Evolutionary conservation across 179 eudicot genomes (phyloP).

Genomic region (Gypsophila paniculata): DNA sequence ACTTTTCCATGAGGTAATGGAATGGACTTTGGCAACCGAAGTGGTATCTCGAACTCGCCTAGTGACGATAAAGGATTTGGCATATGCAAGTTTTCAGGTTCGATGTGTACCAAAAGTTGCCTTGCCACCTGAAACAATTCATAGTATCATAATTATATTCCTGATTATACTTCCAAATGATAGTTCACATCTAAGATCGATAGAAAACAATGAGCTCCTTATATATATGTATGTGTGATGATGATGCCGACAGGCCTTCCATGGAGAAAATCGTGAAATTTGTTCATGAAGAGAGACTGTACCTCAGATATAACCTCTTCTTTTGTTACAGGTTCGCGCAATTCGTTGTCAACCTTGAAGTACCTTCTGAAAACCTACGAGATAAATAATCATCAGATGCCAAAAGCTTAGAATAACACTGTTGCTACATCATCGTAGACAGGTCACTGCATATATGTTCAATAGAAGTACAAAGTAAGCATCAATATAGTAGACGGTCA

Average conservation of each 20-base stretch:
- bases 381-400: not conserved
- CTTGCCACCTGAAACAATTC: slow-evolving; percentile 55
- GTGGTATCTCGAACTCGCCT: slow-evolving; percentile 69
- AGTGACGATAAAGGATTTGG: slow-evolving; percentile 54
- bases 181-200: not conserved
- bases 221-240: not conserved
- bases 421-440: not conserved
- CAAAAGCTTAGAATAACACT: not conserved
- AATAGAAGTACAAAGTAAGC: not conserved
- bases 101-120: slow-evolving; percentile 52
- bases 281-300: slow-evolving; percentile 10
- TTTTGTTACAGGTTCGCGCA: slow-evolving; percentile 81
- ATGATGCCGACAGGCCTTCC: not conserved
- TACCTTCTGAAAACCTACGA: slow-evolving; percentile 62
- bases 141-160: not conserved
- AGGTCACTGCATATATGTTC: not conserved
- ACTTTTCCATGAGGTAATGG: slow-evolving; percentile 75
- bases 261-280: not conserved
- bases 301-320: slow-evolving; percentile 85
- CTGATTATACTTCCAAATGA: not conserved
- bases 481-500: not conserved
- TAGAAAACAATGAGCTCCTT: slow-evolving; percentile 1
- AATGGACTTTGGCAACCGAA: slow-evolving; percentile 72
- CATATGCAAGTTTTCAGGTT: slow-evolving; percentile 61
- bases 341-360: slow-evolving; percentile 59